These are phyloP conservation scores for Misopates orontium DNA, from an alignment of 257 asterid genomes.

Conservation along the genomic window DNA sequence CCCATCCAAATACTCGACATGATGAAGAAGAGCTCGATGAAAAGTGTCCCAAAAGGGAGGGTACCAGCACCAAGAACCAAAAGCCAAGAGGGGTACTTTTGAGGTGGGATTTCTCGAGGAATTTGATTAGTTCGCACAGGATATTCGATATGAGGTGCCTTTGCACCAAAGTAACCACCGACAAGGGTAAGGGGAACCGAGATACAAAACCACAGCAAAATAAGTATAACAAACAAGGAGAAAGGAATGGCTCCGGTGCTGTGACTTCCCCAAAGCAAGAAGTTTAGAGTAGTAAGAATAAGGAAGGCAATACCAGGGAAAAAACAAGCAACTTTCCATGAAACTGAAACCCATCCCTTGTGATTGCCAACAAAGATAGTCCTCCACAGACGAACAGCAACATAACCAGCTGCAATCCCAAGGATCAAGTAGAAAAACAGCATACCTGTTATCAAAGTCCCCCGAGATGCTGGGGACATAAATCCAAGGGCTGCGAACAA, in stretches of 20 bases:
- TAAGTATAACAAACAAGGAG: constrained; percentile 60
- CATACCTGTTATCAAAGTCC: constrained; percentile 81
- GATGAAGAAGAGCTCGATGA: constrained; percentile 91
- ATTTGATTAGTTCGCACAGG: constrained; percentile 88
- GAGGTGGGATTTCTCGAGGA: constrained; percentile 87
- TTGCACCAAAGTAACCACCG: constrained; percentile 80
- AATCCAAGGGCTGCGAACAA: constrained; percentile 88
- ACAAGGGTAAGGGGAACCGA: constrained; percentile 81
- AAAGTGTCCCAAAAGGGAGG: constrained; percentile 90
- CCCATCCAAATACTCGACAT: constrained; percentile 97
- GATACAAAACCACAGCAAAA: constrained; percentile 83
- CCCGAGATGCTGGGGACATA: constrained; percentile 94
- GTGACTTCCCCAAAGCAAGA: constrained; percentile 81
- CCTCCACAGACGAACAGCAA: constrained; percentile 84
- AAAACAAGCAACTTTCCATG: constrained; percentile 88
- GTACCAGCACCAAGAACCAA: constrained; percentile 90
- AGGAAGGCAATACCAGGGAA: constrained; percentile 77
- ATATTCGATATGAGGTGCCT: constrained; percentile 74
- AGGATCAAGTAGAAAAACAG: constrained; percentile 81
- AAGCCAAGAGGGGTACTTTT: constrained; percentile 84
- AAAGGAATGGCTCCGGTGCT: constrained; percentile 94
- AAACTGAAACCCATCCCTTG: constrained; percentile 83
- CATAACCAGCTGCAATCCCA: constrained; percentile 83
- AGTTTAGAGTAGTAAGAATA: constrained; percentile 68
- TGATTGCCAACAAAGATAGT: constrained; percentile 64